Evolutionary conservation across 139 green algal genomes (phyloP), one percentile per base, ranked within the genome.

Genomic region (Micractinium sp.): DNA sequence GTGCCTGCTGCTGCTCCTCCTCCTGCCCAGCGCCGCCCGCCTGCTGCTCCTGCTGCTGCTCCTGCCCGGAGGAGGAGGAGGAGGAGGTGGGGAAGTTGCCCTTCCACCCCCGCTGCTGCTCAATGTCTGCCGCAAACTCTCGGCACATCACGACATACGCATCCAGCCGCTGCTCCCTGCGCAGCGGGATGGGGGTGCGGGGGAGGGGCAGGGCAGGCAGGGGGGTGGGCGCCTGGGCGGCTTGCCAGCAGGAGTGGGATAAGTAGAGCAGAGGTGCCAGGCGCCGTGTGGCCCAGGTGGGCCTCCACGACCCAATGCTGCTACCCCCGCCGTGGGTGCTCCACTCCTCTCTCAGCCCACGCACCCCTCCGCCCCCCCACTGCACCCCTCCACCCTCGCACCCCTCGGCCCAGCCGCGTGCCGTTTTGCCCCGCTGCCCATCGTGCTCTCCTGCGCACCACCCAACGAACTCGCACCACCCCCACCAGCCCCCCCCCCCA

Each of bases 81-180:
- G 61, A 77, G 0, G 61, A 75, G 80, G 53, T 67, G 27, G 41
- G 66, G 67, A 87, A 87, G 22, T 74, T 12, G 19, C 71, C 85
- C 71, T 88, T 88, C 85, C 85, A 88, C 19, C 47, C 41, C 3
- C 85, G 69, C 41, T 88, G 85, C 85, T 82, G 31, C 35, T 85
- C 53, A 31, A 93, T 80, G 12, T 93, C 86, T 19, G 82, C 73
- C 19, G 90, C 78, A 89, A 93, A 93, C 33, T 66, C 9, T 0
- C 41, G 38, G 36, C 78, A 91, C 91, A 93, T 93, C 27, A 78
- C 56, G 23, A 85, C 33, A 47, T 93, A 96, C 22, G 36, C 67
- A 22, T 87, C 29, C 15, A 95, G 71, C 79, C 95, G 91, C 41
- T 90, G 69, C 23, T 78, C 29, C 23, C 56, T 87, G 78, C 15